A percentile compares a stretch with the other conserved stretches of the same genome.
Evolutionary conservation across 2,329 filamentous ascomycete genomes (phyloP).

Genomic region (Fusarium nodosum): DNA sequence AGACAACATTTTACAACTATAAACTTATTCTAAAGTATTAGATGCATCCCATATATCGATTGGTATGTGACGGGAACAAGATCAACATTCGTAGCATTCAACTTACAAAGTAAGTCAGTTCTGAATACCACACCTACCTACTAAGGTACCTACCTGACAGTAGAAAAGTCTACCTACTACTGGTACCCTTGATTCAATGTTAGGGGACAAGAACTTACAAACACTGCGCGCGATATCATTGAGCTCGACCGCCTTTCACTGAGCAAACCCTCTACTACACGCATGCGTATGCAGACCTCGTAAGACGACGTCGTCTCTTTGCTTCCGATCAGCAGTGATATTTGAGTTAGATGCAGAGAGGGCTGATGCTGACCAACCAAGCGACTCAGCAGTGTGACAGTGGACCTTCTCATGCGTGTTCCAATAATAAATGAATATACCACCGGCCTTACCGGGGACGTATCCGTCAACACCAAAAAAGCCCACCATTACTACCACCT

Average conservation of each 20-base stretch:
- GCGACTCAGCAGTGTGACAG: constrained; percentile 4
- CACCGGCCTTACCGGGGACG: constrained; percentile 32
- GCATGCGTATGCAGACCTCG: constrained; percentile 17
- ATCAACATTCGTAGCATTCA: constrained; percentile 1
- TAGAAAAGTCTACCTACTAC: not conserved
- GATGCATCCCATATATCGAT: constrained; percentile 7
- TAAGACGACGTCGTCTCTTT: constrained; percentile 32
- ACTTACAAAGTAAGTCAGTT: not conserved
- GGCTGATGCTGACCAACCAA: constrained; percentile 34
- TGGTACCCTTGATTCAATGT: constrained; percentile 1
- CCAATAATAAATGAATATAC: constrained; percentile 40
- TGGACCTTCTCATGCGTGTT: constrained; percentile 34
- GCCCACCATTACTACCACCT: constrained; percentile 31
- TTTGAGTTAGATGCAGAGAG: constrained; percentile 7
- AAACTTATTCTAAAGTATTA: not conserved
- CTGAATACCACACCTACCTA: not conserved
- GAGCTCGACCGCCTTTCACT: not conserved
- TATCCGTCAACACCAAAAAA: constrained; percentile 31
- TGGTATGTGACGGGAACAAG: constrained; percentile 29
- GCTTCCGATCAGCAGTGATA: constrained; percentile 26
- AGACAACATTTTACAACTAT: not conserved
- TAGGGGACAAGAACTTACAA: not conserved
- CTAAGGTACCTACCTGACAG: no score
- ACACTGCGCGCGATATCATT: not conserved
- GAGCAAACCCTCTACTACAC: not conserved